Evolutionary conservation across 805 yeast species (phyloP), one percentile per base, ranked within the genome.

Genomic region (Hanseniaspora valbyensis): DNA sequence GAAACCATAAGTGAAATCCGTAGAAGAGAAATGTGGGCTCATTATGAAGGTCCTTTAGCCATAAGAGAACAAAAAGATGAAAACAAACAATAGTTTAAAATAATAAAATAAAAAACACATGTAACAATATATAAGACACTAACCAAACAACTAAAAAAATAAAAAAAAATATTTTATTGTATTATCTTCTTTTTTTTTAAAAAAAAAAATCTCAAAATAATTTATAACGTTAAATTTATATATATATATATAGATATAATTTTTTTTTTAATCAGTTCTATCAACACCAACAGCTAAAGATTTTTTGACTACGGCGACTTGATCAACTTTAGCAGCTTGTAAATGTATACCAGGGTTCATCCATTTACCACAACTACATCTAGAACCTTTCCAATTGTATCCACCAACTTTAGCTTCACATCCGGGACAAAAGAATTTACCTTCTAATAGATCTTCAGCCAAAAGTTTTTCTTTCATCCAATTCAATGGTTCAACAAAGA

Each of bases 281-380:
- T 43, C 53, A n/a, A 40, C 26, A 38, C 54, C 54, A 16, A 52
- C 30, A 21, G 51, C 42, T 42, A 51, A 53, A 12, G 44, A 29
- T 13, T 44, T 52, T 33, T 44, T 55, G 38, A 57, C 63, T 28
- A 32, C 39, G 22, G 62, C 57, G 48, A 79, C 70, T 53, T 77
- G 77, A 61, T 90, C 96, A 4, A 86, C 90, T 62, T 85, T 84
- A 6, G 88, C 82, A 26, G 80, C 70, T 63, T 81, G 88, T 50
- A 92, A 65, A 62, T 84, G 86, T 53, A 92, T 74, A 1, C 95
- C 94, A 0, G 98, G 98, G 9, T 86, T 75, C 72, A 90, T 81
- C 98, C 98, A 92, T 58, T 77, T 78, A 2, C 96, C 96, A 65
- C 98, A 92, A 52, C 92, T 78, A 64, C 98, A 92, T 58, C 95